These are phyloP conservation scores for Syzygium aromaticum DNA, from an alignment of 345 rosid genomes.

Conservation along the genomic window DNA sequence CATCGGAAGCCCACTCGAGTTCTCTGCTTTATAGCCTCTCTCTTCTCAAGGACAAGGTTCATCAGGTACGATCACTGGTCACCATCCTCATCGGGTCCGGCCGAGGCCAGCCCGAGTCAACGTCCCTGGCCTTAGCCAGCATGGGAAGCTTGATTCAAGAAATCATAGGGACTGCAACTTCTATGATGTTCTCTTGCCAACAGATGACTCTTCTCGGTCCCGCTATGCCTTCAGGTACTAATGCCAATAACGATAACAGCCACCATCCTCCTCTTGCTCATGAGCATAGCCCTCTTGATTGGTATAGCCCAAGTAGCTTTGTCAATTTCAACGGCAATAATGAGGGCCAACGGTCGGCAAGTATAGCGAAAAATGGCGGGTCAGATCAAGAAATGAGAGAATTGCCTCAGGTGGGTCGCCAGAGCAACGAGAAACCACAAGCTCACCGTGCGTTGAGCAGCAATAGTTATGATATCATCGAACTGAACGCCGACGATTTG, in stretches of 20 bases:
- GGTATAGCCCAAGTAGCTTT: not conserved
- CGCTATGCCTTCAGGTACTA: not conserved
- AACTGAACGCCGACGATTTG: constrained; percentile 47
- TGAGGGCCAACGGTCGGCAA: not conserved
- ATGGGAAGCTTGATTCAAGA: constrained; percentile 51
- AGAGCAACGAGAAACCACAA: not conserved
- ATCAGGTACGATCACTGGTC: constrained; percentile 47
- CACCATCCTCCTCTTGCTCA: not conserved
- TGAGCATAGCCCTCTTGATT: not conserved
- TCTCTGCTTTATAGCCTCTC: constrained; percentile 54
- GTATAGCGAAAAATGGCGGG: not conserved
- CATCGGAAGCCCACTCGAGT: constrained; percentile 1
- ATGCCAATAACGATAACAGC: not conserved
- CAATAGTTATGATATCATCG: constrained; percentile 34
- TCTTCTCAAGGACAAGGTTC: constrained; percentile 47
- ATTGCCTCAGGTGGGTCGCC: not conserved
- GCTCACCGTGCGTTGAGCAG: not conserved
- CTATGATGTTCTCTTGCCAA: constrained; percentile 59
- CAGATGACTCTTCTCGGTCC: constrained; percentile 23
- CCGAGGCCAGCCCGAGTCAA: constrained; percentile 16
- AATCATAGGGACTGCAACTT: constrained; percentile 52
- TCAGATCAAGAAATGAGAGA: not conserved
- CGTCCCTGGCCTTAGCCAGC: constrained; percentile 35
- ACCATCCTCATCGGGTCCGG: constrained; percentile 25
- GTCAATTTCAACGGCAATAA: not conserved